Evolutionary conservation across 768 basidiomycete genomes (phyloP).

Genomic region (Rhodotorula paludigena): DNA sequence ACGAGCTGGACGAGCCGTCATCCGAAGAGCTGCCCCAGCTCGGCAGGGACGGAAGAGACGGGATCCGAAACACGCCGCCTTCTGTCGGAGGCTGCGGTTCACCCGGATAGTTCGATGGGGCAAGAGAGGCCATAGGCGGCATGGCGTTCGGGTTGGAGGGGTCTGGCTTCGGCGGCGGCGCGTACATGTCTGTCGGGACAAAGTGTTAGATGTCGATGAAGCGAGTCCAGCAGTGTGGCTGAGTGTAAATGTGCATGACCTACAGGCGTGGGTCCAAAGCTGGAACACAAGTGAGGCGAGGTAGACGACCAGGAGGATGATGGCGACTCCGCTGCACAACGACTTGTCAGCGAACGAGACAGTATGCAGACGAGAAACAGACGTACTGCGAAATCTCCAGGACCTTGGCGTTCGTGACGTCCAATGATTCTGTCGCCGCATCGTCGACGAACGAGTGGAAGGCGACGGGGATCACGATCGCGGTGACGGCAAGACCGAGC

Average conservation of each 20-base stretch:
- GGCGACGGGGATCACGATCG: conserved; percentile 54
- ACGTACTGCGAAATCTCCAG: conserved; percentile 32
- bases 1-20: background rate
- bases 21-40: conserved; percentile 18
- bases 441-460: conserved; percentile 54
- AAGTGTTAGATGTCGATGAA: background rate
- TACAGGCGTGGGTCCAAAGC: conserved; percentile 32
- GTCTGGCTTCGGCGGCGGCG: background rate
- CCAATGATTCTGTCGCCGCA: background rate
- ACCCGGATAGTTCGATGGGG: too few relatives aligned
- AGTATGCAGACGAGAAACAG: background rate
- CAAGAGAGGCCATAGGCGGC: too few relatives aligned
- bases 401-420: conserved; percentile 22
- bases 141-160: background rate
- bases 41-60: conserved; percentile 3
- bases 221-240: background rate
- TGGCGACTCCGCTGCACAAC: conserved; percentile 51
- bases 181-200: conserved; percentile 54
- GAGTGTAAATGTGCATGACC: background rate
- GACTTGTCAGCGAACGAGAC: too few relatives aligned
- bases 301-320: conserved; percentile 75
- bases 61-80: conserved; percentile 32
- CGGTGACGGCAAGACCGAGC: conserved; percentile 35
- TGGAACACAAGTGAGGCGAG: conserved; percentile 29
- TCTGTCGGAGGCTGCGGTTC: conserved; percentile 33